Conservation (phyloP, 257 asterid genomes). For the Plantago major region DNA sequence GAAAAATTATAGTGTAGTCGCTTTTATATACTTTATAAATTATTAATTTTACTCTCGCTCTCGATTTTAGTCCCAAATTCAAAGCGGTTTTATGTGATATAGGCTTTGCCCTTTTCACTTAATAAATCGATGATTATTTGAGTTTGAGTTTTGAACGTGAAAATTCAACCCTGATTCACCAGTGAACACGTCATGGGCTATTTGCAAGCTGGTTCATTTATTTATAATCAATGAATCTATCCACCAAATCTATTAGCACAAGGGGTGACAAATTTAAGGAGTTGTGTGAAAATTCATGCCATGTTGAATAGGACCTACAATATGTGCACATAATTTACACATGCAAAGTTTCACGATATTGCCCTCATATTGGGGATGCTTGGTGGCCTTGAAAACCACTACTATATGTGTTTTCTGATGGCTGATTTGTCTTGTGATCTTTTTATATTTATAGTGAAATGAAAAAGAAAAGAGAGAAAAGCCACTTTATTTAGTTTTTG, state of each 20-base stretch:
- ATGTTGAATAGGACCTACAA: not conserved
- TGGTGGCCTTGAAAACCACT: conserved; percentile 30
- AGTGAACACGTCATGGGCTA: too few species aligned
- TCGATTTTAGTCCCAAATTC: too few species aligned
- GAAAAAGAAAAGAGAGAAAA: conserved; percentile 31
- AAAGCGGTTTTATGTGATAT: too few species aligned
- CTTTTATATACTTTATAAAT: too few species aligned
- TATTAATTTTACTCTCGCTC: too few species aligned
- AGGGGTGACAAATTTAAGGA: conserved; percentile 23
- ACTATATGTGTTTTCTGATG: conserved; percentile 23
- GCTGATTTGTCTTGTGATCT: conserved; percentile 24
- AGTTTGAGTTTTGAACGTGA: too few species aligned
- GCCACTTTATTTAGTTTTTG: conserved; percentile 36
- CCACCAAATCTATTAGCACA: conserved; percentile 31
- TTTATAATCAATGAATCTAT: conserved; percentile 6
- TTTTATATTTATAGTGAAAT: conserved; percentile 31
- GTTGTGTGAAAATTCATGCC: conserved; percentile 17
- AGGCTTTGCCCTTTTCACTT: too few species aligned
- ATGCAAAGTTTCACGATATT: conserved; percentile 13
- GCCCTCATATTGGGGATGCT: conserved; percentile 21
- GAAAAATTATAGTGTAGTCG: too few species aligned
- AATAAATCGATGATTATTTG: too few species aligned
- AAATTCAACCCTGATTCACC: too few species aligned
- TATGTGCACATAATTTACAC: not conserved
- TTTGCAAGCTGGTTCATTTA: not conserved